Evolutionary conservation across 1,139 yeast genomes (phyloP).

Genomic region (Magnusiomyces suaveolens): DNA sequence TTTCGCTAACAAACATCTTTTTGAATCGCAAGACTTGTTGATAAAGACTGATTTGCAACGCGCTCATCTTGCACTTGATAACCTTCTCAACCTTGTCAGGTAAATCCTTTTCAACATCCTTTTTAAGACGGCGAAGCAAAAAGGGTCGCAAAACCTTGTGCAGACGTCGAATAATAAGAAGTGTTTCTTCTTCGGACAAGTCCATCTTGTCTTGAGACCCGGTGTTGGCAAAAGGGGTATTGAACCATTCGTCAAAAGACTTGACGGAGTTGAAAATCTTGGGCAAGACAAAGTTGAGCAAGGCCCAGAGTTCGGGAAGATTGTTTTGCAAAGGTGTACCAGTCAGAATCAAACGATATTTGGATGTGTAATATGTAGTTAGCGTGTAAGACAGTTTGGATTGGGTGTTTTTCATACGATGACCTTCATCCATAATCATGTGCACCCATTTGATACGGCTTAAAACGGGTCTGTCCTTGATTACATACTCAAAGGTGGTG

Average conservation of each 20-base stretch:
- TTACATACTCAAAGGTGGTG: constrained; percentile 66
- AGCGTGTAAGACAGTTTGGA: constrained; percentile 81
- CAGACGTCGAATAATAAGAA: constrained; percentile 85
- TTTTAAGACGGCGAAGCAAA: constrained; percentile 84
- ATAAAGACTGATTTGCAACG: constrained; percentile 69
- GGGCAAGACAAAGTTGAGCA: constrained; percentile 87
- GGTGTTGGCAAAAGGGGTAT: constrained; percentile 94
- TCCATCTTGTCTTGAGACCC: constrained; percentile 92
- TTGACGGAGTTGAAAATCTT: constrained; percentile 96
- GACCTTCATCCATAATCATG: constrained; percentile 99
- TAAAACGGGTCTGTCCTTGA: constrained; percentile 76
- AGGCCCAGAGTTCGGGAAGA: constrained; percentile 94
- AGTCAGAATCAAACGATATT: constrained; percentile 80
- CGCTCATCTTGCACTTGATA: constrained; percentile 87
- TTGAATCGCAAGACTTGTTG: constrained; percentile 89
- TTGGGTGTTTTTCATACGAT: constrained; percentile 90
- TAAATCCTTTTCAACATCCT: constrained; percentile 92
- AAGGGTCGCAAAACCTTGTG: constrained; percentile 95
- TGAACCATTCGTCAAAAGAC: constrained; percentile 97
- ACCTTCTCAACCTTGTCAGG: constrained; percentile 95
- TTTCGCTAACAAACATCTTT: constrained; percentile 68
- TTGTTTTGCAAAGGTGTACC: constrained; percentile 98
- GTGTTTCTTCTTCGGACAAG: constrained; percentile 90
- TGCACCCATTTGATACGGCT: constrained; percentile 80
- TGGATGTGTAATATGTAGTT: constrained; percentile 70